A percentile compares a stretch with the other conserved stretches of the same genome.
These are phyloP conservation scores for Dunaliella sp. DNA, from an alignment of 139 green algal species.

Conservation along the genomic window DNA sequence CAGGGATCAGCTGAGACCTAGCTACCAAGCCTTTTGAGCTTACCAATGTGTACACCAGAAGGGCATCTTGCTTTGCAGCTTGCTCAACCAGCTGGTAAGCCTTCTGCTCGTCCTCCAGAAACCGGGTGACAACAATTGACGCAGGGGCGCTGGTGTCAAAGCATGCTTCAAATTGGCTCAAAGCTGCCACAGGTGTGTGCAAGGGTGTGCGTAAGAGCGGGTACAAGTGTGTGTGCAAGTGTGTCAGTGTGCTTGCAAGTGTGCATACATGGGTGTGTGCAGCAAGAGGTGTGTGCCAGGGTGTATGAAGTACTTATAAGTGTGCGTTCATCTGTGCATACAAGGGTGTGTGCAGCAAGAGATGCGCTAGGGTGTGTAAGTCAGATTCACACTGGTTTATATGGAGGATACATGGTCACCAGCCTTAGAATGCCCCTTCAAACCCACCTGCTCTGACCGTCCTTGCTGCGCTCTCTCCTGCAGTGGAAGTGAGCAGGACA, in stretches of 20 bases:
- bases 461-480: conserved; percentile 51
- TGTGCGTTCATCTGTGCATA: too few relatives aligned
- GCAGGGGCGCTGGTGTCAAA: conserved; percentile 39
- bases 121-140: conserved; percentile 53
- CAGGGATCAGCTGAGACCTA: not conserved
- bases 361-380: too few relatives aligned
- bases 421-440: too few relatives aligned
- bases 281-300: too few relatives aligned
- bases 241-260: too few relatives aligned
- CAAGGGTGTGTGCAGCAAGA: too few relatives aligned
- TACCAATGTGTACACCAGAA: conserved; percentile 58
- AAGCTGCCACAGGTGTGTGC: conserved; percentile 26
- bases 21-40: not conserved
- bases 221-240: too few relatives aligned
- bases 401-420: too few relatives aligned
- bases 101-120: conserved; percentile 37
- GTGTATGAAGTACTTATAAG: too few relatives aligned
- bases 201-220: not conserved
- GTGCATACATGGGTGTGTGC: too few relatives aligned
- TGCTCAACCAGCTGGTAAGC: conserved; percentile 34
- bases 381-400: too few relatives aligned
- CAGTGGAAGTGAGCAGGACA: not conserved
- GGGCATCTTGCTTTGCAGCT: conserved; percentile 50
- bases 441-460: conserved; percentile 35
- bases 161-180: conserved; percentile 55